Conservation (phyloP, 345 rosid genomes). For the Boechera retrofracta region DNA sequence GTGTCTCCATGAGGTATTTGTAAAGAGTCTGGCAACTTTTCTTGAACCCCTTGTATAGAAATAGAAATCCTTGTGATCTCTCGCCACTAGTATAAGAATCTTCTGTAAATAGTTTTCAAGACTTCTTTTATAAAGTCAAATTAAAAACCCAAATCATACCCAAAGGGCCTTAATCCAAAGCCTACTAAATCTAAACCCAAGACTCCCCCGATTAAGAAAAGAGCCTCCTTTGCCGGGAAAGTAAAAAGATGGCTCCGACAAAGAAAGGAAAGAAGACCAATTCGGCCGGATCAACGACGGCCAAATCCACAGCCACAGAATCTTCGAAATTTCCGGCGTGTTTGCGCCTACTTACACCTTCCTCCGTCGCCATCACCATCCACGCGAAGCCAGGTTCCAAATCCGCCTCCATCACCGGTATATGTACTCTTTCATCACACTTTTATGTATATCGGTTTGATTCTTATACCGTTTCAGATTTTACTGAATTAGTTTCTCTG, state of each 20-base stretch:
- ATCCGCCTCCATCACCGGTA: conserved; percentile 86
- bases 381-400: conserved; percentile 98
- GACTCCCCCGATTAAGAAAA: background rate
- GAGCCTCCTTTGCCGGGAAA: conserved; percentile 21
- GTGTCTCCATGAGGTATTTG: background rate
- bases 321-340: conserved; percentile 59
- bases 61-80: background rate
- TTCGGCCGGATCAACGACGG: conserved; percentile 51
- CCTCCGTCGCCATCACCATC: conserved; percentile 86
- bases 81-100: no score
- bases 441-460: background rate
- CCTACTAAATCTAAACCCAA: conserved; percentile 4
- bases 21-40: background rate
- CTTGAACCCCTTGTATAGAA: background rate
- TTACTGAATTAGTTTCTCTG: conserved; percentile 9
- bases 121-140: background rate
- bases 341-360: conserved; percentile 64
- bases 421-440: background rate
- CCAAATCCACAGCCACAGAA: conserved; percentile 38
- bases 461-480: background rate
- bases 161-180: background rate
- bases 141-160: background rate
- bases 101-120: background rate
- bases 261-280: conserved; percentile 66
- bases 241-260: conserved; percentile 60